phyloP scores from a whole-genome alignment of 179 eudicot species.

The Beta macrorhiza region DNA sequence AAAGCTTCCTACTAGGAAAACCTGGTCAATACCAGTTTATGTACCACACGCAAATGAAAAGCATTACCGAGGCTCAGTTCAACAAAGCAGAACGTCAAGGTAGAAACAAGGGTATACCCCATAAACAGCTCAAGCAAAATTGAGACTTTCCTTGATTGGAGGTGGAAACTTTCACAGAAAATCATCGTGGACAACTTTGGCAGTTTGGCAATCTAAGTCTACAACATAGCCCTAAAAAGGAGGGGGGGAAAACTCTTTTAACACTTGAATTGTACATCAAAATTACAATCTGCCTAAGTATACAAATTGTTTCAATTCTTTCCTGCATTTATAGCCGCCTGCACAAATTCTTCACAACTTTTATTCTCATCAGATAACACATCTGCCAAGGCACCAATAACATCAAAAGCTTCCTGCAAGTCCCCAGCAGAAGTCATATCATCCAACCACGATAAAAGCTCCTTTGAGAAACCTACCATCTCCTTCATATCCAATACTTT shows the following conservation, averaged over 20 bases:
- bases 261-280: conserved; percentile 14
- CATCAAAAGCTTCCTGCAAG: conserved; percentile 88
- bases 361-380: conserved; percentile 62
- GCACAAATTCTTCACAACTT: conserved; percentile 82
- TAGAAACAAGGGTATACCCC: not conserved
- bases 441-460: conserved; percentile 74
- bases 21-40: no score
- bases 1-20: no score
- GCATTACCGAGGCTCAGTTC: no score
- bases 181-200: not conserved
- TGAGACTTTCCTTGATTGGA: conserved; percentile 5
- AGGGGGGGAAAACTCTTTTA: not conserved
- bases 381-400: conserved; percentile 75
- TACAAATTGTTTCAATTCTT: conserved; percentile 38
- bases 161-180: not conserved
- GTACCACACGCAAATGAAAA: no score
- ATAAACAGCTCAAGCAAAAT: conserved; percentile 14
- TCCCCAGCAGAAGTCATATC: conserved; percentile 62
- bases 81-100: not conserved
- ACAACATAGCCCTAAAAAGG: conserved; percentile 8
- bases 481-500: conserved; percentile 74
- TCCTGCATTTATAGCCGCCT: conserved; percentile 68
- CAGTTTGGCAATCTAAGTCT: conserved; percentile 4
- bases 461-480: conserved; percentile 81
- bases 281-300: not conserved